Conservation (phyloP, 768 basidiomycete species). For the Postia placenta region DNA sequence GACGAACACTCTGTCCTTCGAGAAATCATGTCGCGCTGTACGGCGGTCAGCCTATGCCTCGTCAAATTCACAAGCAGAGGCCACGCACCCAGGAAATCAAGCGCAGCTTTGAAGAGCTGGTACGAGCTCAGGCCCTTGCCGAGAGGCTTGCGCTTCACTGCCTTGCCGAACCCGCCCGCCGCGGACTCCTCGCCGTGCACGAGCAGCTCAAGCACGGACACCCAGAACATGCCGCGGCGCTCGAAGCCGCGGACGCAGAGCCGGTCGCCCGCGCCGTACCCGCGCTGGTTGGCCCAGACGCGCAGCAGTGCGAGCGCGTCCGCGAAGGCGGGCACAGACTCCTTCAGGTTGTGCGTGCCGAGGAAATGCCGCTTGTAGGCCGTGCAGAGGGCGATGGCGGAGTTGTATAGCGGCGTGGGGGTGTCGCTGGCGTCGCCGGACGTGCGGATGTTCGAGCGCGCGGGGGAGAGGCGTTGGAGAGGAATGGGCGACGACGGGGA, state of each 20-base stretch:
- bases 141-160: slow-evolving; percentile 44
- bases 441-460: slow-evolving; percentile 60
- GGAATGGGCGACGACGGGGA: slow-evolving; percentile 57
- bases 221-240: slow-evolving; percentile 64
- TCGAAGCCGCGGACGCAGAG: slow-evolving; percentile 68
- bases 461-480: slow-evolving; percentile 63
- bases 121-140: slow-evolving; percentile 86
- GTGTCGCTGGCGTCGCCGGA: slow-evolving; percentile 28
- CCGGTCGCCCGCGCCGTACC: slow-evolving; percentile 55
- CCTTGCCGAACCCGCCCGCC: slow-evolving; percentile 20
- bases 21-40: slow-evolving; percentile 68
- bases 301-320: slow-evolving; percentile 77
- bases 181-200: slow-evolving; percentile 61
- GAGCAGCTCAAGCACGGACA: slow-evolving; percentile 50
- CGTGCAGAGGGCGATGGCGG: slow-evolving; percentile 50
- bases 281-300: slow-evolving; percentile 87
- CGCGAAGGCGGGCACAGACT: slow-evolving; percentile 50
- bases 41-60: background rate
- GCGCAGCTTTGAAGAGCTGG: slow-evolving; percentile 78
- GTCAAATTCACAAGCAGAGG: background rate
- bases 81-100: slow-evolving; percentile 75
- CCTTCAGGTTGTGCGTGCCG: slow-evolving; percentile 38
- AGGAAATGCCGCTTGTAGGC: slow-evolving; percentile 44
- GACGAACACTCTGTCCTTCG: slow-evolving; percentile 48
- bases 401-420: slow-evolving; percentile 80